These are phyloP conservation scores for Nothomitra cinnamomea DNA, from an alignment of 2,329 filamentous ascomycete genomes.

Conservation along the genomic window DNA sequence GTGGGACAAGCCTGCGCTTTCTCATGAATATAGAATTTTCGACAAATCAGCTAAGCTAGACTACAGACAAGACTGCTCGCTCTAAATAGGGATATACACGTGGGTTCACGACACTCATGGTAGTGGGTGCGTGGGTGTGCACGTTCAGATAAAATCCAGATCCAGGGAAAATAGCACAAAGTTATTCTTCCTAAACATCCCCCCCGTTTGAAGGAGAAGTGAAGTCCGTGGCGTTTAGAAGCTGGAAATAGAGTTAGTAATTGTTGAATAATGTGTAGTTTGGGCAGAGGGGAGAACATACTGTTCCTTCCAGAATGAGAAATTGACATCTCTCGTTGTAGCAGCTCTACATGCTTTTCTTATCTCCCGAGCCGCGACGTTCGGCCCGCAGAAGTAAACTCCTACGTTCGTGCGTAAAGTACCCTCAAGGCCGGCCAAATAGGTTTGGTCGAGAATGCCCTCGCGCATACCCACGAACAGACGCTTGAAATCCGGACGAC, in stretches of 20 bases:
- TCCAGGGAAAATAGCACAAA: too few species aligned
- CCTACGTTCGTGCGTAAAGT: constrained; percentile 70
- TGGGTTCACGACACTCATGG: too few species aligned
- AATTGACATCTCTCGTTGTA: constrained; percentile 63
- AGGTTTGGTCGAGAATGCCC: constrained; percentile 70
- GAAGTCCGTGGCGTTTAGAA: not conserved
- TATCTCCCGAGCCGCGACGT: constrained; percentile 63
- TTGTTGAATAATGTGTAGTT: not conserved
- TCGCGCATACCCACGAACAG: constrained; percentile 75
- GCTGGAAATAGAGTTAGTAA: not conserved
- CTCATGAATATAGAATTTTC: too few species aligned
- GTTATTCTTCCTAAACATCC: too few species aligned
- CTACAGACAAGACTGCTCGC: too few species aligned
- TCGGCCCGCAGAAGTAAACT: constrained; percentile 95
- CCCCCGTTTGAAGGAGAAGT: too few species aligned
- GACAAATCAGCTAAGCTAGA: too few species aligned
- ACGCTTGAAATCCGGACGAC: constrained; percentile 71
- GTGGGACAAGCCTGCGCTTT: too few species aligned
- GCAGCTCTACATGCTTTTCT: constrained; percentile 60
- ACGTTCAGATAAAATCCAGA: too few species aligned
- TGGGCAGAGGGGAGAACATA: not conserved
- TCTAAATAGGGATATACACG: too few species aligned
- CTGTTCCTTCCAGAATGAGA: constrained; percentile 99
- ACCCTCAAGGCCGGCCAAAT: constrained; percentile 65
- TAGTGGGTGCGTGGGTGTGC: too few species aligned